phyloP scores from a whole-genome alignment of 2,329 filamentous ascomycete species.

The Diaporthe humulicola region DNA sequence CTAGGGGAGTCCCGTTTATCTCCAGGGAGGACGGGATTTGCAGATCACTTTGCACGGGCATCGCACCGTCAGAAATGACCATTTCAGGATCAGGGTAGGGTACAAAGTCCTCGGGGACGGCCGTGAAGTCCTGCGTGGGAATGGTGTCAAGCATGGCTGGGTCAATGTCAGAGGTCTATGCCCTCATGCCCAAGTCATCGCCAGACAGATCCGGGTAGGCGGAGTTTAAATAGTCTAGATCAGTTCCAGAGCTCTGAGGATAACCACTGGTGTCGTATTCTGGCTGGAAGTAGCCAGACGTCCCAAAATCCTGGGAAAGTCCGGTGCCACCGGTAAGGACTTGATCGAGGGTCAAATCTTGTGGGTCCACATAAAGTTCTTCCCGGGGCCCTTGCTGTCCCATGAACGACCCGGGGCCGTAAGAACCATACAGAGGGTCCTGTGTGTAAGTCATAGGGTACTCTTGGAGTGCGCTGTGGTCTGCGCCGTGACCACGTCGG shows the following conservation, averaged over 20 bases:
- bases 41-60: neutral
- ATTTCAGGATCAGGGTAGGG: neutral
- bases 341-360: neutral
- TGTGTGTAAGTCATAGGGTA: neutral
- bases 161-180: constrained; percentile 1
- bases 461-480: neutral
- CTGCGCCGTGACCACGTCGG: neutral
- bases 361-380: neutral
- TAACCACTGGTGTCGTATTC: neutral
- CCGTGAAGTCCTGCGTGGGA: neutral
- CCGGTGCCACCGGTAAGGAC: neutral
- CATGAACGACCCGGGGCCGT: neutral
- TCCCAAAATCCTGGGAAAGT: neutral
- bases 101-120: neutral
- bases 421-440: neutral
- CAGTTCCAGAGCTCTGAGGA: too few species aligned
- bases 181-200: neutral
- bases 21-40: neutral
- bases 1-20: neutral
- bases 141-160: neutral
- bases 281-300: neutral
- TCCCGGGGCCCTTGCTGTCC: neutral
- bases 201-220: neutral
- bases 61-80: too few species aligned
- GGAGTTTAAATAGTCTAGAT: neutral